Evolutionary conservation across 2,329 filamentous ascomycete genomes (phyloP).

Genomic region (Conoideocrella luteorostrata): DNA sequence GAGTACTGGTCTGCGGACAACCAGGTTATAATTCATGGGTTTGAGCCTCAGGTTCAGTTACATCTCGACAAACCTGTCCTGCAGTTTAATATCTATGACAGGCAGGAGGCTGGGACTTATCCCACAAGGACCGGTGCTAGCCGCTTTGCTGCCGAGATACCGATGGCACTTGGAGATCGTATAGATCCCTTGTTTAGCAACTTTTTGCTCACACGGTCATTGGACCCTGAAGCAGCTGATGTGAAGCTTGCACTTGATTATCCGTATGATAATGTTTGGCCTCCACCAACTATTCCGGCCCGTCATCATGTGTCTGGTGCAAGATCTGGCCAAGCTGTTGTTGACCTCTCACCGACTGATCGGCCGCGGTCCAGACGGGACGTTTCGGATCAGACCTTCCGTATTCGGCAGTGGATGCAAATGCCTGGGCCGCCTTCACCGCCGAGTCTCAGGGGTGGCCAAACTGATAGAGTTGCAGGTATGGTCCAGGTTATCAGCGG

Average conservation of each 20-base stretch:
- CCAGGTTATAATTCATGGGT: conserved; percentile 63
- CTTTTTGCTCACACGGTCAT: conserved; percentile 58
- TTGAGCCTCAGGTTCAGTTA: conserved; percentile 62
- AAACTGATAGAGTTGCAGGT: conserved; percentile 17
- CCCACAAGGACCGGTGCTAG: conserved; percentile 19
- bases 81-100: conserved; percentile 36
- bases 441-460: conserved; percentile 21
- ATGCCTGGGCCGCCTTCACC: conserved; percentile 37
- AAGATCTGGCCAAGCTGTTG: conserved; percentile 17
- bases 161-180: conserved; percentile 43
- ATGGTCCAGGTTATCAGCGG: conserved; percentile 13
- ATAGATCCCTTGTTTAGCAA: conserved; percentile 54
- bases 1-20: conserved; percentile 59
- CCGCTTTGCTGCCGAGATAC: conserved; percentile 43
- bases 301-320: conserved; percentile 41
- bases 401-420: conserved; percentile 71
- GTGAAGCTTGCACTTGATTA: conserved; percentile 24
- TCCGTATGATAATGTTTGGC: conserved; percentile 62
- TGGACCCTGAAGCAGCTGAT: conserved; percentile 29
- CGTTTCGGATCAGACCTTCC: conserved; percentile 64
- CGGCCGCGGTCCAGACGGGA: conserved; percentile 47
- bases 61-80: conserved; percentile 71
- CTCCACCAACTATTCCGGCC: conserved; percentile 64
- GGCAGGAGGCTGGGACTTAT: conserved; percentile 16
- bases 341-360: conserved; percentile 21